Evolutionary conservation across 2,329 filamentous ascomycete species (phyloP).

Genomic region (Zelopaecilomyces penicillatus): DNA sequence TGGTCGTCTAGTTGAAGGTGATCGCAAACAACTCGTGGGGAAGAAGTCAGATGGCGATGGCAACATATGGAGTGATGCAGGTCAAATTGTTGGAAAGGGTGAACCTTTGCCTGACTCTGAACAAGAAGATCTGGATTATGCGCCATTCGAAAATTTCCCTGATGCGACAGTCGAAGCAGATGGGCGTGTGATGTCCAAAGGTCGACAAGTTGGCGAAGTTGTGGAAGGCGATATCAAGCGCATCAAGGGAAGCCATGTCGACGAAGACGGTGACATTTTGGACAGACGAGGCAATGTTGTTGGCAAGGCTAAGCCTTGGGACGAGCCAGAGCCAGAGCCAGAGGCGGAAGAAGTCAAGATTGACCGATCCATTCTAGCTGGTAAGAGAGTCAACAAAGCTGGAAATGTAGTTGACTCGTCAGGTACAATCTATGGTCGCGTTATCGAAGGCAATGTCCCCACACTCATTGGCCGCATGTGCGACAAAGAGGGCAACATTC

Average conservation of each 20-base stretch:
- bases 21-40: constrained; percentile 54
- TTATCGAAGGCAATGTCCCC: constrained; percentile 58
- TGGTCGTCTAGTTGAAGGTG: constrained; percentile 56
- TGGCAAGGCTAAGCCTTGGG: constrained; percentile 61
- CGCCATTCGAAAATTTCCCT: constrained; percentile 52
- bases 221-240: constrained; percentile 56
- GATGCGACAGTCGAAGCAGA: constrained; percentile 44
- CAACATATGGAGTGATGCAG: constrained; percentile 62
- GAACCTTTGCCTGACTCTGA: constrained; percentile 50
- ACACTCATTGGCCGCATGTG: constrained; percentile 60
- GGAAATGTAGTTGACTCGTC: constrained; percentile 51
- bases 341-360: constrained; percentile 44
- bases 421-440: constrained; percentile 52
- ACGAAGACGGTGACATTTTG: constrained; percentile 60
- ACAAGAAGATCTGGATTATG: constrained; percentile 37
- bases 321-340: constrained; percentile 38
- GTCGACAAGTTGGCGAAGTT: constrained; percentile 50
- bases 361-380: constrained; percentile 55
- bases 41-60: constrained; percentile 58
- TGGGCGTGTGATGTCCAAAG: constrained; percentile 43
- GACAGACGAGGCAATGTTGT: constrained; percentile 60
- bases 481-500: constrained; percentile 62
- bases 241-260: constrained; percentile 56
- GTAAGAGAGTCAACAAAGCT: constrained; percentile 64
- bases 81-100: constrained; percentile 58